These are phyloP conservation scores for Brassica incana DNA, from an alignment of 345 rosid genomes.

Conservation along the genomic window DNA sequence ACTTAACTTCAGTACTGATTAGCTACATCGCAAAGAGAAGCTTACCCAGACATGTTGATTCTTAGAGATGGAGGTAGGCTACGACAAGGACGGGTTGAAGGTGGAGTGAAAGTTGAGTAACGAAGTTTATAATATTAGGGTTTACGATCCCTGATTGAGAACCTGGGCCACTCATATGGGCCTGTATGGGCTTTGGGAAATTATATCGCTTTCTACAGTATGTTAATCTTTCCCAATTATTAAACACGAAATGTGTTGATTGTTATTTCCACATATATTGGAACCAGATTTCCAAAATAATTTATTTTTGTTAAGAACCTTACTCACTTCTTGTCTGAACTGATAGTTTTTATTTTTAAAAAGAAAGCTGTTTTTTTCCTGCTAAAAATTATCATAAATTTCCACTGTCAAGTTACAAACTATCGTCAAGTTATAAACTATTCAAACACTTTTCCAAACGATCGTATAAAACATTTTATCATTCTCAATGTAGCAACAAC, in stretches of 20 bases:
- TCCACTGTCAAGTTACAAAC: too few relatives aligned
- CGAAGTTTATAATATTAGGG: conserved; percentile 29
- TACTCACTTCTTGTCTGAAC: too few relatives aligned
- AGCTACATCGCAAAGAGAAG: background rate
- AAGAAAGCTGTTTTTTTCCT: too few relatives aligned
- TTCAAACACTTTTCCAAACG: too few relatives aligned
- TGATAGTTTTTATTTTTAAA: too few relatives aligned
- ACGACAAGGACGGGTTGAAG: background rate
- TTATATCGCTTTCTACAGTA: background rate
- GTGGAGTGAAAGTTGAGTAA: background rate
- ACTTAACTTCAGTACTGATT: background rate
- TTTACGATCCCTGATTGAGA: background rate
- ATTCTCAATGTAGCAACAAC: too few relatives aligned
- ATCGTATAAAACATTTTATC: too few relatives aligned
- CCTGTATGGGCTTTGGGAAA: background rate
- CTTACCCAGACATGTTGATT: conserved; percentile 40
- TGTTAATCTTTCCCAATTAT: background rate
- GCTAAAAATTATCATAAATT: too few relatives aligned
- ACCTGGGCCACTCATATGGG: conserved; percentile 3
- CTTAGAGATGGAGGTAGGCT: conserved; percentile 23
- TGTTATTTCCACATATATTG: background rate
- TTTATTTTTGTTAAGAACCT: too few relatives aligned
- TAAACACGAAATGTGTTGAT: background rate
- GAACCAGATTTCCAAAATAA: too few relatives aligned
- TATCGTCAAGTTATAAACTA: too few relatives aligned